Conservation (phyloP, 768 basidiomycete species). For the Naganishia onofrii region DNA sequence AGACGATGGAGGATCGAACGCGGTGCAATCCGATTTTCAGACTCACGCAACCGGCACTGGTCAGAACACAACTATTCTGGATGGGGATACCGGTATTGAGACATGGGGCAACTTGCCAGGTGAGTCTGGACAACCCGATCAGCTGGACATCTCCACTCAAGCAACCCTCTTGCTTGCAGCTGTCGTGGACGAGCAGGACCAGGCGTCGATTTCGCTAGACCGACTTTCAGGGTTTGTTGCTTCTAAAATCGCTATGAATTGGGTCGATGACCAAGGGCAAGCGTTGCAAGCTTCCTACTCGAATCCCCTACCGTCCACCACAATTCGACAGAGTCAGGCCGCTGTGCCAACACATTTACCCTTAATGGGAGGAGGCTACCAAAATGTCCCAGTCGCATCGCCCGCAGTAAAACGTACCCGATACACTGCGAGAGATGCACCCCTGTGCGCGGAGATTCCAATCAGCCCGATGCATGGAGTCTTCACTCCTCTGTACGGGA, state of each 20-base stretch:
- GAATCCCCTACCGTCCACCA: background rate
- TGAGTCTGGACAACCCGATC: background rate
- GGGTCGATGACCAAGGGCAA: constrained; percentile 10
- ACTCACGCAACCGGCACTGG: background rate
- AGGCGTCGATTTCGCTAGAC: background rate
- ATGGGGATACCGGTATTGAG: constrained; percentile 8
- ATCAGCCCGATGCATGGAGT: constrained; percentile 22
- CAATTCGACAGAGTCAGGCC: background rate
- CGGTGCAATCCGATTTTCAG: background rate
- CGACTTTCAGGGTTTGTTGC: constrained; percentile 21
- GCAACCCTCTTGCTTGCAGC: background rate
- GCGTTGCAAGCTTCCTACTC: background rate
- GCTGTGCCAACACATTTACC: background rate
- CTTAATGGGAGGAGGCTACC: background rate
- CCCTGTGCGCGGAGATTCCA: background rate
- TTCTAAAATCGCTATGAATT: constrained; percentile 25
- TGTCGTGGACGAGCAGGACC: background rate
- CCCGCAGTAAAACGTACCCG: constrained; percentile 6
- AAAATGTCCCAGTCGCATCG: background rate
- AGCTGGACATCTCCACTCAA: background rate
- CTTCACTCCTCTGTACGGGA: background rate
- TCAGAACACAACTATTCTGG: background rate
- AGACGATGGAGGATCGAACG: constrained; percentile 24
- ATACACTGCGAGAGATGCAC: constrained; percentile 6
- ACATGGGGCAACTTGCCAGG: constrained; percentile 27